phyloP scores from a whole-genome alignment of 176 grass and related monocot genomes.

The Rhynchospora pubera region DNA sequence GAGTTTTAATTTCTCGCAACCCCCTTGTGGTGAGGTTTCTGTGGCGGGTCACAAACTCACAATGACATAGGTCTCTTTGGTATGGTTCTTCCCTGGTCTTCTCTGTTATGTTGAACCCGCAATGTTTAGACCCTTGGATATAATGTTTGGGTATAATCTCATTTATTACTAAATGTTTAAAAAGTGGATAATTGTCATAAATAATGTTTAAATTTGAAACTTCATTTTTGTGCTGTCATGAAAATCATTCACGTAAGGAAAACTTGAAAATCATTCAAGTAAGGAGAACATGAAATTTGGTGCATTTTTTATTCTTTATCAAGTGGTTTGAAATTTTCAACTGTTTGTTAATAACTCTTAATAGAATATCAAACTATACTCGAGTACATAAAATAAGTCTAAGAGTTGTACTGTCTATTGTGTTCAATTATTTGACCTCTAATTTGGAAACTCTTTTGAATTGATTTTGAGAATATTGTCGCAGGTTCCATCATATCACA shows the following conservation, averaged over 20 bases:
- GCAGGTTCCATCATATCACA: neutral
- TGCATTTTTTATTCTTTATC: neutral
- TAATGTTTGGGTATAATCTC: neutral
- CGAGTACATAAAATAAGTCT: neutral
- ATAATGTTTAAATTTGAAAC: neutral
- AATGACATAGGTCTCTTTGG: neutral
- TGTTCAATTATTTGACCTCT: neutral
- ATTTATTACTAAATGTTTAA: neutral
- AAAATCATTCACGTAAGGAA: neutral
- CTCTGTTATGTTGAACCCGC: neutral
- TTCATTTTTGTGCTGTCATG: neutral
- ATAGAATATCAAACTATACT: neutral
- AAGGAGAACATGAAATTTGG: neutral
- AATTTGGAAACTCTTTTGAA: neutral
- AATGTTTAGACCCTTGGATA: neutral
- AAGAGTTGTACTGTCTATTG: neutral
- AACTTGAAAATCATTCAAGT: too few species aligned
- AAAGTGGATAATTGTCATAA: neutral
- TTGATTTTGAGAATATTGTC: neutral
- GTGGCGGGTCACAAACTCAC: slow-evolving; percentile 10
- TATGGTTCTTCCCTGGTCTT: neutral
- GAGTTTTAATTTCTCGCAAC: neutral
- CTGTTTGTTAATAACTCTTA: neutral
- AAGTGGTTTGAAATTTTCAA: neutral
- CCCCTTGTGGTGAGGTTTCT: neutral